Evolutionary conservation across 148 eudicot genomes (phyloP).

Genomic region (Cornus suecica): DNA sequence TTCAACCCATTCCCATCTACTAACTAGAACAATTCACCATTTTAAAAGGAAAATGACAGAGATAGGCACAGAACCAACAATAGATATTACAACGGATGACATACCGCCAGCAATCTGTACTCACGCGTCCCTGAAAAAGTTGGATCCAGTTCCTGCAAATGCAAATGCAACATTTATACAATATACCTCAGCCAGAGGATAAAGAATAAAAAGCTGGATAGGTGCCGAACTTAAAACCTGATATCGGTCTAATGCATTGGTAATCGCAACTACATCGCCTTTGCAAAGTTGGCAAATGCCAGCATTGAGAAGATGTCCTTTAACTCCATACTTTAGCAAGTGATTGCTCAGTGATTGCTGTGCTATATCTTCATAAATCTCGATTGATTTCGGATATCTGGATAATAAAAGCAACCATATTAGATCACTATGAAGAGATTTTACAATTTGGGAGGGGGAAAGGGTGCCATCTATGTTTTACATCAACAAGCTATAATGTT

Average conservation of each 20-base stretch:
- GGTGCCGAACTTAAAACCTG: slow-evolving; percentile 36
- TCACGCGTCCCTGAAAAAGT: slow-evolving; percentile 56
- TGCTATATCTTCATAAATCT: slow-evolving; percentile 67
- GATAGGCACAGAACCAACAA: neutral
- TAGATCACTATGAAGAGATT: slow-evolving; percentile 4
- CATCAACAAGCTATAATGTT: neutral
- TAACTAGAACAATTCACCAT: neutral
- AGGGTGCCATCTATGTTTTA: neutral
- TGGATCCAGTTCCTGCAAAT: slow-evolving; percentile 54
- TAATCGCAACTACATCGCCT: slow-evolving; percentile 59
- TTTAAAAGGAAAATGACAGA: neutral
- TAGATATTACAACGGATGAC: slow-evolving; percentile 7
- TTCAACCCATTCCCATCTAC: neutral
- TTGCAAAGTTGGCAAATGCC: slow-evolving; percentile 85
- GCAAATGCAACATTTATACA: neutral
- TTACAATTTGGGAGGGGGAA: too few species aligned
- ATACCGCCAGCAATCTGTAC: slow-evolving; percentile 42
- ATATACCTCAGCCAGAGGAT: neutral
- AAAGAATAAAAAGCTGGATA: neutral
- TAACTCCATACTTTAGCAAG: slow-evolving; percentile 68
- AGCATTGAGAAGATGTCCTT: slow-evolving; percentile 82
- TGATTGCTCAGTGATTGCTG: slow-evolving; percentile 52
- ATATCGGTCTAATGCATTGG: slow-evolving; percentile 60
- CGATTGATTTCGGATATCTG: slow-evolving; percentile 67
- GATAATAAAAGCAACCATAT: slow-evolving; percentile 7